These are phyloP conservation scores for Theobroma grandiflorum DNA, from an alignment of 441 rosid species.

Conservation along the genomic window DNA sequence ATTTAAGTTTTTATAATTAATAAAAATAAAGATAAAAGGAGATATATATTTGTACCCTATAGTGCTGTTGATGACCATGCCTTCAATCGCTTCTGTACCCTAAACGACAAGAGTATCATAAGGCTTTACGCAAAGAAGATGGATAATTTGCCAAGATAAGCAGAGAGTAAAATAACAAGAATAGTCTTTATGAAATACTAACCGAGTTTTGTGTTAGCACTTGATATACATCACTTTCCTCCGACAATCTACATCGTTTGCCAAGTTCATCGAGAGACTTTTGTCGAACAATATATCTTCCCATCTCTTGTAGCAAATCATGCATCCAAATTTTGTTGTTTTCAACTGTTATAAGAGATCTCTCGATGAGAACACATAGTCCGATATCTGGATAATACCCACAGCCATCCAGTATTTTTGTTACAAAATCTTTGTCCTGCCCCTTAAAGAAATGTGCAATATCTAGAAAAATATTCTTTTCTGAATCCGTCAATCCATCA, in stretches of 20 bases:
- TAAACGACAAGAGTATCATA: too few species aligned
- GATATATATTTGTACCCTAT: too few species aligned
- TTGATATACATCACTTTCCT: constrained; percentile 44
- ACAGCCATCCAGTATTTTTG: constrained; percentile 53
- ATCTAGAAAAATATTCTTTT: constrained; percentile 62
- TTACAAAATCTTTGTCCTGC: constrained; percentile 44
- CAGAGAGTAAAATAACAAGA: too few species aligned
- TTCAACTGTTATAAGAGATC: constrained; percentile 51
- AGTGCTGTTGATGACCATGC: too few species aligned
- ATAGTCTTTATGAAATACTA: neutral
- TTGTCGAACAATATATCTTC: constrained; percentile 47
- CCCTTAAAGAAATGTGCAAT: constrained; percentile 59
- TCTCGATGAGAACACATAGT: constrained; percentile 46
- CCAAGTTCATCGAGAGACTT: constrained; percentile 38
- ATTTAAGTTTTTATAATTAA: too few species aligned
- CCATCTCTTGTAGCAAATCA: constrained; percentile 71
- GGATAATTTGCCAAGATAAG: too few species aligned
- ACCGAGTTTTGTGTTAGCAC: constrained; percentile 46
- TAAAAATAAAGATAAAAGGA: too few species aligned
- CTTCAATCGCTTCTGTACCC: too few species aligned
- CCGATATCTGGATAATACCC: constrained; percentile 43
- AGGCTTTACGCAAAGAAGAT: too few species aligned
- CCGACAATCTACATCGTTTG: constrained; percentile 61
- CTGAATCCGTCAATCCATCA: constrained; percentile 44
- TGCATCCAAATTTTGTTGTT: constrained; percentile 59